These are phyloP conservation scores for Dendrobium huoshanense DNA, from an alignment of 106 monocot genomes.

Conservation along the genomic window DNA sequence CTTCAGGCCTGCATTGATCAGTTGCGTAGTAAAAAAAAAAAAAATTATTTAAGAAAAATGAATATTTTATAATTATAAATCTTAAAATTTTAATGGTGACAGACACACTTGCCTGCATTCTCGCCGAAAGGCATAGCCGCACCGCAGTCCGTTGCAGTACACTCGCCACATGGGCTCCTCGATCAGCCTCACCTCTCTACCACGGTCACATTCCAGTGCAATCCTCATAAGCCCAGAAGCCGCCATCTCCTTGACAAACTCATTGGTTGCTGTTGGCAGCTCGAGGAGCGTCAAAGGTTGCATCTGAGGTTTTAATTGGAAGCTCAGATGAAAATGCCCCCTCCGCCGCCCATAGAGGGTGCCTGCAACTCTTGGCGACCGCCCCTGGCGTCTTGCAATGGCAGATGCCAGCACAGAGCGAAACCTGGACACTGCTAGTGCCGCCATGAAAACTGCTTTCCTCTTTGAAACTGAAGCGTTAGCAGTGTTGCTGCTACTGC, in stretches of 20 bases:
- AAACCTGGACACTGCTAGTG: background rate
- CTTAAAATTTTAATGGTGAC: too few relatives aligned
- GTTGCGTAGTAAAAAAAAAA: too few relatives aligned
- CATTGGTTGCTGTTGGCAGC: slow-evolving; percentile 52
- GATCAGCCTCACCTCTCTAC: slow-evolving; percentile 3
- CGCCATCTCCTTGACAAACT: slow-evolving; percentile 65
- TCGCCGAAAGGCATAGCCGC: slow-evolving; percentile 14
- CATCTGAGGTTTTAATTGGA: slow-evolving; percentile 42
- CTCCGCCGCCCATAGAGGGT: slow-evolving; percentile 60
- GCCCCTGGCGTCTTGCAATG: slow-evolving; percentile 6
- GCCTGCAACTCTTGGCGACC: slow-evolving; percentile 26
- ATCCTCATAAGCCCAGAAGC: slow-evolving; percentile 64
- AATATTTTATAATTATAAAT: too few relatives aligned
- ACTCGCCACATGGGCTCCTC: slow-evolving; percentile 24
- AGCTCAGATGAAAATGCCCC: slow-evolving; percentile 56
- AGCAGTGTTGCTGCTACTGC: background rate
- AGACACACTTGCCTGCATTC: slow-evolving; percentile 1
- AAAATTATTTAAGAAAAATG: too few relatives aligned
- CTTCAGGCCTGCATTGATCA: slow-evolving; percentile 4
- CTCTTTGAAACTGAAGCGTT: background rate
- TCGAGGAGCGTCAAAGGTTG: slow-evolving; percentile 43
- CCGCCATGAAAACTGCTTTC: slow-evolving; percentile 11
- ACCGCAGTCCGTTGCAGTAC: slow-evolving; percentile 24
- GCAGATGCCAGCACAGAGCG: slow-evolving; percentile 9
- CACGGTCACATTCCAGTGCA: slow-evolving; percentile 44